phyloP scores from a whole-genome alignment of 2,329 filamentous ascomycete species.

The Hymenoscyphus linearis region DNA sequence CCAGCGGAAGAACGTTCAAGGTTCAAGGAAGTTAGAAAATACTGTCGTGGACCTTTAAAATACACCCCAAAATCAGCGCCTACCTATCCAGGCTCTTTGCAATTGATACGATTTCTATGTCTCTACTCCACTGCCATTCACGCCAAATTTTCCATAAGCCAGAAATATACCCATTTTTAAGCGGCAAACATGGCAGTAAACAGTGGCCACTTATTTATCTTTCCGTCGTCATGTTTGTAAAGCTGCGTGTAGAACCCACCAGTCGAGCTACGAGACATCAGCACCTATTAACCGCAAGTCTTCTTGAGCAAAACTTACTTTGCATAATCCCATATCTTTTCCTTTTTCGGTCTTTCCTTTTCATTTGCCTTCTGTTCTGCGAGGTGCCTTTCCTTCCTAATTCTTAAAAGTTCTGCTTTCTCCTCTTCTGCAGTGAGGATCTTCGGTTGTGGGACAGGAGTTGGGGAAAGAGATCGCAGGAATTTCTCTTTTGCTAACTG shows the following conservation, averaged over 20 bases:
- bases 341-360: constrained; percentile 8
- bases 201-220: constrained; percentile 12
- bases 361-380: constrained; percentile 7
- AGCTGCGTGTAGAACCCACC: constrained; percentile 11
- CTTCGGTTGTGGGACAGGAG: not conserved
- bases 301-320: not conserved
- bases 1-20: constrained; percentile 87
- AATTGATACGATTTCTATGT: not conserved
- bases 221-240: constrained; percentile 13
- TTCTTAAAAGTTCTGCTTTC: constrained; percentile 3
- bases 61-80: not conserved
- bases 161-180: not conserved
- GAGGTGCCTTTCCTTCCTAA: constrained; percentile 7
- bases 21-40: constrained; percentile 29
- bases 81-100: not conserved
- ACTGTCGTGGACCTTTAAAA: not conserved
- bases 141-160: not conserved
- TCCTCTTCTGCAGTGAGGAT: constrained; percentile 9
- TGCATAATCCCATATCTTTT: constrained; percentile 10
- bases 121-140: not conserved
- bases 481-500: not conserved
- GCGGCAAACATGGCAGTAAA: constrained; percentile 1
- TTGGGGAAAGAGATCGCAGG: not conserved
- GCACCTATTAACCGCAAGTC: not conserved
- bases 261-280: constrained; percentile 1